phyloP scores from a whole-genome alignment of 768 basidiomycete species.

The Lentinula boryana region DNA sequence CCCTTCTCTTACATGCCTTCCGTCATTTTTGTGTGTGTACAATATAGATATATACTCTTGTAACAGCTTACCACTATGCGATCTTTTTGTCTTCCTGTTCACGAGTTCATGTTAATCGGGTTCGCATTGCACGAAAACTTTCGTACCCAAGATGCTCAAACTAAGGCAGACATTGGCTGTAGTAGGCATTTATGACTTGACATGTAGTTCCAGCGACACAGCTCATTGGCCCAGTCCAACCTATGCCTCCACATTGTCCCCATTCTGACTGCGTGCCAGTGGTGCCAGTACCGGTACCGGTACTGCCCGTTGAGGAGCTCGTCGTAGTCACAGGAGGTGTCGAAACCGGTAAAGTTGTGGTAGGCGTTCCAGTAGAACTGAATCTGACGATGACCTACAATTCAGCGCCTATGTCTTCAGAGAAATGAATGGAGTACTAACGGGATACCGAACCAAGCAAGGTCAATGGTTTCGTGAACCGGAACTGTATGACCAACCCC shows the following conservation, averaged over 20 bases:
- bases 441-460: slow-evolving; percentile 41
- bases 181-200: not conserved
- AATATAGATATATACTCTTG: not conserved
- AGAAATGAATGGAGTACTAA: not conserved
- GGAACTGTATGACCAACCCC: slow-evolving; percentile 50
- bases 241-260: not conserved
- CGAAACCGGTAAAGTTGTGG: not conserved
- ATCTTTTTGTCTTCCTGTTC: not conserved
- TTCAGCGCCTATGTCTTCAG: not conserved
- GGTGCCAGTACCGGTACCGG: not conserved
- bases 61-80: not conserved
- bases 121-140: too few species aligned
- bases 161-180: not conserved
- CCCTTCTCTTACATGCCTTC: not conserved
- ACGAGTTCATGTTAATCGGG: too few species aligned
- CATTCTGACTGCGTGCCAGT: not conserved
- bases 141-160: not conserved
- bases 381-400: not conserved
- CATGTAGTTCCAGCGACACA: not conserved
- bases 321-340: not conserved
- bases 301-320: not conserved
- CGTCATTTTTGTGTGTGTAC: not conserved
- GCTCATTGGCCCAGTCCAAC: not conserved
- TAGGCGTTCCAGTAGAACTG: not conserved
- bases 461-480: slow-evolving; percentile 37